Evolutionary conservation across 2,329 filamentous ascomycete genomes (phyloP).

Genomic region (Botrytis paeoniae): DNA sequence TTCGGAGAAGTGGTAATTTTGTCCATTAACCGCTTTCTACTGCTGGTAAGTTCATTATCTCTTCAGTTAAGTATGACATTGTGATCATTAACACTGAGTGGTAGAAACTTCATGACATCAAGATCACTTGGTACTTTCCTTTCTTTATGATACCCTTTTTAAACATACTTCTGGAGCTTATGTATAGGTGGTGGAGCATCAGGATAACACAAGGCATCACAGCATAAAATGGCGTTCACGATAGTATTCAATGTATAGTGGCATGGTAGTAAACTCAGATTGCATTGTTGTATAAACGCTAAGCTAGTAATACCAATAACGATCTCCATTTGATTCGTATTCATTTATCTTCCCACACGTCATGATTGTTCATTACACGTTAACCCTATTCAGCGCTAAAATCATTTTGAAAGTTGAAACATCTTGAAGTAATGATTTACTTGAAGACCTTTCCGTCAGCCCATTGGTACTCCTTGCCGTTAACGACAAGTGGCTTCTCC

Average conservation of each 20-base stretch:
- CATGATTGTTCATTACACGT: constrained; percentile 21
- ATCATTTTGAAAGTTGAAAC: constrained; percentile 21
- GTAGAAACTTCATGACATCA: not conserved
- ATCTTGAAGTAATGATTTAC: constrained; percentile 53
- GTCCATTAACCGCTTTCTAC: not conserved
- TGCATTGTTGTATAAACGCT: constrained; percentile 12
- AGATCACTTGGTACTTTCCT: not conserved
- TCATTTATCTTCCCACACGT: constrained; percentile 18
- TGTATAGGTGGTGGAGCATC: constrained; percentile 1
- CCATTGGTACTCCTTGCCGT: constrained; percentile 86
- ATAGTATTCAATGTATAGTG: not conserved
- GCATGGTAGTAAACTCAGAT: constrained; percentile 4
- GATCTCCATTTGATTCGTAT: constrained; percentile 20
- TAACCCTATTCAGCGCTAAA: constrained; percentile 27
- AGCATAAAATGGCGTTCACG: not conserved
- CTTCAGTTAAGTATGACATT: not conserved
- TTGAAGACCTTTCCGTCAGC: constrained; percentile 98
- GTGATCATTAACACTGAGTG: not conserved
- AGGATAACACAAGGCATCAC: not conserved
- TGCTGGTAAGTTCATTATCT: constrained; percentile 1
- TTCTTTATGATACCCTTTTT: constrained; percentile 18
- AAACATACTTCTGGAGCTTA: not conserved
- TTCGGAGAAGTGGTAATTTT: constrained; percentile 13
- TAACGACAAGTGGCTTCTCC: constrained; percentile 77
- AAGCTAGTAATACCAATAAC: constrained; percentile 29